Evolutionary conservation across 2,329 filamentous ascomycete genomes (phyloP).

Genomic region (Sclerotinia borealis): DNA sequence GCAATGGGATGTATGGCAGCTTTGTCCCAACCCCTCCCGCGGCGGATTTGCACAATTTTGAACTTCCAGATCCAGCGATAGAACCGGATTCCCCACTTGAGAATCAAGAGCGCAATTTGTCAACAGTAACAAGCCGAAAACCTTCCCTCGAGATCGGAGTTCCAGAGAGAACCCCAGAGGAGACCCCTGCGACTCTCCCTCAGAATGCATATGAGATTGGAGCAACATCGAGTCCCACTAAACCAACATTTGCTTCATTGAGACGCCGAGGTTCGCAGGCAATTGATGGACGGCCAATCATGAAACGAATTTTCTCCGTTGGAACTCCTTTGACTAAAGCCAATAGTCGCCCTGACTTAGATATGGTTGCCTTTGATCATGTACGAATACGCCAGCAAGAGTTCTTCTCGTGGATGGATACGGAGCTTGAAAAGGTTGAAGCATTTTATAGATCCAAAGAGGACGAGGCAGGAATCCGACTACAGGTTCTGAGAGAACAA

Average conservation of each 20-base stretch:
- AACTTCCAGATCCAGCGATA: conserved; percentile 55
- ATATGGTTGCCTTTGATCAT: conserved; percentile 52
- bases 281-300: conserved; percentile 20
- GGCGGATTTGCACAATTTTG: conserved; percentile 37
- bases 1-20: conserved; percentile 47
- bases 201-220: conserved; percentile 40
- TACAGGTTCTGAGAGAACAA: conserved; percentile 70
- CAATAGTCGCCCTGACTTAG: conserved; percentile 39
- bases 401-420: conserved; percentile 80
- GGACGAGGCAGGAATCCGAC: conserved; percentile 68
- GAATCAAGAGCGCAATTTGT: not conserved
- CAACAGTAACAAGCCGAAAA: not conserved
- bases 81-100: conserved; percentile 10
- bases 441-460: conserved; percentile 85
- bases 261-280: conserved; percentile 17
- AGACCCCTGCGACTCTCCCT: conserved; percentile 3
- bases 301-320: conserved; percentile 28
- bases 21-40: conserved; percentile 51
- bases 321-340: conserved; percentile 35
- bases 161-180: not conserved
- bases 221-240: conserved; percentile 31
- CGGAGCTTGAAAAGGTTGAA: conserved; percentile 86
- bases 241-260: conserved; percentile 24
- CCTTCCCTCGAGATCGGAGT: not conserved
- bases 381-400: conserved; percentile 72